Conservation (phyloP, 306 rosid species). For the Dryas octopetala region DNA sequence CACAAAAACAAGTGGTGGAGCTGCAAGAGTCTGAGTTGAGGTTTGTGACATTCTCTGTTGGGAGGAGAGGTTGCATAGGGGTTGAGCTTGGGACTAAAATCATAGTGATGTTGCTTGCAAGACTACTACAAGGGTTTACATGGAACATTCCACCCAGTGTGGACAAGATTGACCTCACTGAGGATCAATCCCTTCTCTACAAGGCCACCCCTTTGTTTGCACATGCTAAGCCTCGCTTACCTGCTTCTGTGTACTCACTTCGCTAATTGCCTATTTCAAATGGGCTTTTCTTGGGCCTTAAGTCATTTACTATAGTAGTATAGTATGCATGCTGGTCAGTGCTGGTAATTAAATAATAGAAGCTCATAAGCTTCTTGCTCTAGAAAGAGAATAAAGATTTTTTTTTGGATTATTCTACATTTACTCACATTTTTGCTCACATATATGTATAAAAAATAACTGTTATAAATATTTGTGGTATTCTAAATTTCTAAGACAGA, state of each 20-base stretch:
- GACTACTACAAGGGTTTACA: constrained; percentile 44
- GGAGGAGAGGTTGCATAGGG: constrained; percentile 46
- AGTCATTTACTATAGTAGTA: no score
- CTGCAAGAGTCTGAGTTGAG: constrained; percentile 27
- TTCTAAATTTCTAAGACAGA: no score
- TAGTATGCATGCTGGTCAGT: no score
- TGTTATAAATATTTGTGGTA: no score
- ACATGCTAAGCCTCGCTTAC: constrained; percentile 18
- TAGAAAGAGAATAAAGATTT: no score
- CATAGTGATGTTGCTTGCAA: constrained; percentile 42
- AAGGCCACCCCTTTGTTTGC: constrained; percentile 5
- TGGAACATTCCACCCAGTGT: constrained; percentile 32
- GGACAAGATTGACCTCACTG: constrained; percentile 25
- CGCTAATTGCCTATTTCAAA: no score
- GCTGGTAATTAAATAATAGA: no score
- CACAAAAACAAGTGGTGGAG: constrained; percentile 1
- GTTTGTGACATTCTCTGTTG: constrained; percentile 37
- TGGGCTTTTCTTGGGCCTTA: no score
- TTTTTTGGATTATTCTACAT: no score
- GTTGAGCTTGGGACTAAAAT: constrained; percentile 37
- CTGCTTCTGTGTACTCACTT: not conserved
- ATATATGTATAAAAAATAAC: no score
- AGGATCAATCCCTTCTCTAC: not conserved
- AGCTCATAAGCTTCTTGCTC: no score
- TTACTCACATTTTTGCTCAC: no score